Base-by-base conservation (phyloP, 1,139 yeast species). In the Meyerozyma elateridarum region DNA sequence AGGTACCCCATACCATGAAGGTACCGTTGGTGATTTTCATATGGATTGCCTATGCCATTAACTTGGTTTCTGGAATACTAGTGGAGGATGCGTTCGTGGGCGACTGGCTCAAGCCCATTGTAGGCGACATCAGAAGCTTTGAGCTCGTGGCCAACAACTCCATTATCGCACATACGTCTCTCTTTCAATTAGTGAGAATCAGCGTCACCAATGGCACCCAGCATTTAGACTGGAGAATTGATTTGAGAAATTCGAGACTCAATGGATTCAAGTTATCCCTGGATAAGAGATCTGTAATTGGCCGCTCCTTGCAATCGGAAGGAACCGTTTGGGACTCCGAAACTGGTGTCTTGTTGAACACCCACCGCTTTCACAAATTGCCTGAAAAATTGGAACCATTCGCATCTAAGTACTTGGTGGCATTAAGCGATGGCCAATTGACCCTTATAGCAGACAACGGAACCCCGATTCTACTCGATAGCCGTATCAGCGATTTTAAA, bases 81-180 rank as follows among this genome's bases (percentile, higher is more conserved):
- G 35, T 61, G 8, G 66, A 63, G 25, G 62, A 61, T 35, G 71
- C 72, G 5, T 64, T 64, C 43, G 52, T 52, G 12, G 55, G 52
- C 38, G 70, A 66, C 39, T 54, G 59, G 46, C 40, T 59, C 30
- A 49, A 47, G 21, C 52, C 56, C 33, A 42, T 43, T 29, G 38
- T 48, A 25, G 49, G 52, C 13, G 37, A 39, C 3, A 32, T 52
- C 24, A 31, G 29, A 15, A 31, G 34, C 11, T 40, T 39, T 22
- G 42, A 44, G 7, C 35, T 52, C n/a, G 24, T 49, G 20, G 45
- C 44, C 27, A 41, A 41, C 21, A 45, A 44, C 13, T 39, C 47
- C 11, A 37, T 61, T 24, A 38, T 64, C 22, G 70, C 59, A 2
- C 41, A 52, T 8, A 52, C 63, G n/a, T 37, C 39, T 15, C 28